phyloP scores from a whole-genome alignment of 2,329 filamentous ascomycete species.

The Diaporthe australafricana region DNA sequence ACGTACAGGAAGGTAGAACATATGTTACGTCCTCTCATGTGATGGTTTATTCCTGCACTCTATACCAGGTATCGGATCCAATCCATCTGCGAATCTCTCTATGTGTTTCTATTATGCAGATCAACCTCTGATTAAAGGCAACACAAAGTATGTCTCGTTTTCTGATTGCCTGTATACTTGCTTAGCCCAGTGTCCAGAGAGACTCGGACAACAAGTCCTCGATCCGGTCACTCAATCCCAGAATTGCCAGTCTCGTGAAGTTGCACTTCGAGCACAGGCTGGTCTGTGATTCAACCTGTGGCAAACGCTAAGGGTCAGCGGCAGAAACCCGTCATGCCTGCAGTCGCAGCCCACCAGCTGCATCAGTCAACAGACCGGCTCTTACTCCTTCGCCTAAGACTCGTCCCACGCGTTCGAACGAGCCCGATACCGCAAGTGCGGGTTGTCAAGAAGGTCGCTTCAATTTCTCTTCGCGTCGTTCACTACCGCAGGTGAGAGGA shows the following conservation, averaged over 20 bases:
- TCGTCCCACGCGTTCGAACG: background rate
- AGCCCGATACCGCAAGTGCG: background rate
- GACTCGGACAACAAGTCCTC: too few species aligned
- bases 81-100: background rate
- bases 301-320: background rate
- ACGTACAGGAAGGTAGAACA: background rate
- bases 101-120: conserved; percentile 2
- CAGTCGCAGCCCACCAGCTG: background rate
- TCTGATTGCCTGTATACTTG: background rate
- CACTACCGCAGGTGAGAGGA: background rate
- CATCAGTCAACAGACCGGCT: background rate
- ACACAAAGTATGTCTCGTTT: background rate
- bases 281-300: background rate
- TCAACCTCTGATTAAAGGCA: background rate
- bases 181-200: background rate
- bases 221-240: background rate
- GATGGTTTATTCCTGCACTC: background rate
- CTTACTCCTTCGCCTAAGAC: background rate
- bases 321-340: background rate
- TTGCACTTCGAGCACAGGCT: background rate
- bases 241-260: background rate
- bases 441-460: background rate
- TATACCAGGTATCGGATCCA: background rate
- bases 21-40: background rate
- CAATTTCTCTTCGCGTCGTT: background rate